Evolutionary conservation across 164 flowering plant genomes (phyloP).

Genomic region (Echeveria elegans): DNA sequence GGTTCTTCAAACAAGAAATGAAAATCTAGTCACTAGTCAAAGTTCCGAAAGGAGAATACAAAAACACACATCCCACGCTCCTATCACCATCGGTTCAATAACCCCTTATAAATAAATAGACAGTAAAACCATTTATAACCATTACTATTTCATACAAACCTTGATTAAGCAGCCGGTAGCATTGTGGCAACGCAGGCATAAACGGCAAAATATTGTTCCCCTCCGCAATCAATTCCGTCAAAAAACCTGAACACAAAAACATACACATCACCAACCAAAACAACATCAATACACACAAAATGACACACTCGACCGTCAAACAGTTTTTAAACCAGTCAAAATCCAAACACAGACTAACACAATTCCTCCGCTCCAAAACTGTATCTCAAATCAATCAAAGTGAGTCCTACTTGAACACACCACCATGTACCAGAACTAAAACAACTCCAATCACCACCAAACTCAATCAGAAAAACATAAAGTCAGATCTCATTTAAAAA

Average conservation of each 20-base stretch:
- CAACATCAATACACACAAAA: background rate
- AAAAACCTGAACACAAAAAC: conserved; percentile 45
- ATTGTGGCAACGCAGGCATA: conserved; percentile 62
- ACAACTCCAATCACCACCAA: no score
- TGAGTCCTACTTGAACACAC: no score
- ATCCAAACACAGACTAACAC: background rate
- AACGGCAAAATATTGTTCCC: conserved; percentile 77
- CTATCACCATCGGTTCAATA: background rate
- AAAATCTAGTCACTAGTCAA: no score
- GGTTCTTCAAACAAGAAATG: background rate
- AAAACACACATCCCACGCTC: background rate
- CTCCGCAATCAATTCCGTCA: conserved; percentile 73
- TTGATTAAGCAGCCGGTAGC: conserved; percentile 72
- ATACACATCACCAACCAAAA: background rate
- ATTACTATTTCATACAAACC: conserved; percentile 35
- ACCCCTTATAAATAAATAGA: conserved; percentile 8
- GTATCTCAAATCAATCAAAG: background rate
- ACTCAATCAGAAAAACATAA: background rate
- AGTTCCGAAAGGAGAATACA: no score
- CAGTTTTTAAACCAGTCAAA: no score
- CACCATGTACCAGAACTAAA: no score
- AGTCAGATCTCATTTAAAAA: background rate
- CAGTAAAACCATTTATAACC: background rate
- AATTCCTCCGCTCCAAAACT: no score
- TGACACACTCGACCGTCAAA: no score